These are phyloP conservation scores for Verticillium zaregamsianum DNA, from an alignment of 2,329 filamentous ascomycete genomes.

Conservation along the genomic window DNA sequence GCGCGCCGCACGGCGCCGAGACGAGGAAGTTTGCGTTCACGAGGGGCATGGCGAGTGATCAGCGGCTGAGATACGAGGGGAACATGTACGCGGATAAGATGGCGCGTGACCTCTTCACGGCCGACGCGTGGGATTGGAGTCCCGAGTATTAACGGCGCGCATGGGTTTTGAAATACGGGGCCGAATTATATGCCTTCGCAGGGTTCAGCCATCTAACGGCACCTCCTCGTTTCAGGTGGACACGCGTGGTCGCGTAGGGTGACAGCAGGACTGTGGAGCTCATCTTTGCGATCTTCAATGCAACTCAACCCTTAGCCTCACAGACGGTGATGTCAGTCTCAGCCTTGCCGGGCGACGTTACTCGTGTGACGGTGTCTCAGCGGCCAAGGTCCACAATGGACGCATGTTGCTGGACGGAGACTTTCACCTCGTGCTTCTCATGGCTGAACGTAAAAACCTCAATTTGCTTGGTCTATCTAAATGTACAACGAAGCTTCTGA, in stretches of 20 bases:
- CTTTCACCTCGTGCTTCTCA: too few relatives aligned
- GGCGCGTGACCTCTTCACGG: constrained; percentile 51
- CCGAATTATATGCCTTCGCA: neutral
- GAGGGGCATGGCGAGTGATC: constrained; percentile 43
- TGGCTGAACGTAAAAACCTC: neutral
- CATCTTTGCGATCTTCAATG: neutral
- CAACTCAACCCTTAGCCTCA: neutral
- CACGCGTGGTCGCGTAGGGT: neutral
- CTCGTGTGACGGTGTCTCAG: neutral
- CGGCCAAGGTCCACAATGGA: too few relatives aligned
- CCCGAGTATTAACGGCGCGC: constrained; percentile 29
- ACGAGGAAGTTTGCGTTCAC: constrained; percentile 43
- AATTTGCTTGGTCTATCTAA: neutral
- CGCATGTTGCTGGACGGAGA: too few relatives aligned
- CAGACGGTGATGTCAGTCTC: neutral
- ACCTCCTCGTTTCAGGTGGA: neutral
- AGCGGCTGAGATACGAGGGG: constrained; percentile 44
- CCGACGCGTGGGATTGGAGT: constrained; percentile 57
- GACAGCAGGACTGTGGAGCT: neutral
- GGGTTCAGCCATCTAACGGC: neutral
- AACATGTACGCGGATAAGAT: constrained; percentile 46
- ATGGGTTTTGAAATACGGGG: neutral
- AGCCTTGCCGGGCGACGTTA: neutral
- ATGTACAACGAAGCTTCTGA: neutral
- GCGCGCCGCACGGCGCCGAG: constrained; percentile 3